Percentiles rank a stretch among this genome's conserved stretches.
Evolutionary conservation across 208 protist species (phyloP).

Genomic region (Lotmaria passim): DNA sequence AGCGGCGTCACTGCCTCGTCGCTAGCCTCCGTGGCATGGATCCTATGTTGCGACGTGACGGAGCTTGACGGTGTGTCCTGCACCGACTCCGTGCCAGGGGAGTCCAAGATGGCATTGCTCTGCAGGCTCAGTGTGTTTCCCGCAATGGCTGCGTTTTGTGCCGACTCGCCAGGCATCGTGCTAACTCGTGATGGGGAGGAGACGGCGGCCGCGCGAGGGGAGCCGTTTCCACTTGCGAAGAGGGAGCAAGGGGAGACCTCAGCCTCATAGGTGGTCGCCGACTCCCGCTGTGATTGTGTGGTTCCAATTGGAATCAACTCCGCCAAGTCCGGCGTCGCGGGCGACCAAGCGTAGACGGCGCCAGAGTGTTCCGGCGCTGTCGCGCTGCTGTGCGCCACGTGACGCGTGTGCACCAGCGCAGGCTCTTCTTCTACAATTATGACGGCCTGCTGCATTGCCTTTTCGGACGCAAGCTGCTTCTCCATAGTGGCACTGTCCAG

Average conservation of each 20-base stretch:
- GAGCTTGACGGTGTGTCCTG: neutral
- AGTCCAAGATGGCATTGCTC: slow-evolving; percentile 2
- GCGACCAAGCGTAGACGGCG: slow-evolving; percentile 1
- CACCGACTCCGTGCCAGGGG: neutral
- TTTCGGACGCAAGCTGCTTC: neutral
- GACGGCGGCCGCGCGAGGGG: slow-evolving; percentile 3
- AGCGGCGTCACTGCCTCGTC: neutral
- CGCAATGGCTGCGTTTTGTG: neutral
- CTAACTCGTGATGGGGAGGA: neutral
- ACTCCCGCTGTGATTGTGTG: slow-evolving; percentile 16
- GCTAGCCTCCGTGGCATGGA: neutral
- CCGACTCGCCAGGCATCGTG: neutral
- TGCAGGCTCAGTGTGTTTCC: neutral
- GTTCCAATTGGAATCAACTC: slow-evolving; percentile 10
- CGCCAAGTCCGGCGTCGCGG: slow-evolving; percentile 6
- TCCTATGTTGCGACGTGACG: neutral
- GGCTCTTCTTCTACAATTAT: slow-evolving; percentile 8
- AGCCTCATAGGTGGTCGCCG: neutral
- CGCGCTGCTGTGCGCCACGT: neutral
- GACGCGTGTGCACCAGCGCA: slow-evolving; percentile 5
- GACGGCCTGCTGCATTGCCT: neutral
- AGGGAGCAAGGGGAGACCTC: neutral
- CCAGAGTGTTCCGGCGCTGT: neutral
- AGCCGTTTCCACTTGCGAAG: neutral
- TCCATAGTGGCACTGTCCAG: neutral